Evolutionary conservation across 768 basidiomycete species (phyloP).

Genomic region (Rubroboletus satanas): DNA sequence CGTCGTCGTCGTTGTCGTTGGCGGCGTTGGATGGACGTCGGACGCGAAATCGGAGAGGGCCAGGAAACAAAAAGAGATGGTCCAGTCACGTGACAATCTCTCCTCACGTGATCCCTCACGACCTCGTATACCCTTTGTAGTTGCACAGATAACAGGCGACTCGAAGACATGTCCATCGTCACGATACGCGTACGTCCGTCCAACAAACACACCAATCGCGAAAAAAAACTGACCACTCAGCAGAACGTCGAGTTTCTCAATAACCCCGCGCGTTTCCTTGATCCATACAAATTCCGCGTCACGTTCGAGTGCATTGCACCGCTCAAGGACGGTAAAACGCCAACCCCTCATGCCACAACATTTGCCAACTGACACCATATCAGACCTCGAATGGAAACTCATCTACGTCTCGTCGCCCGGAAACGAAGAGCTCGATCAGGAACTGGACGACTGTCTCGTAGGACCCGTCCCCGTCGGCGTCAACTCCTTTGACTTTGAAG

Average conservation of each 20-base stretch:
- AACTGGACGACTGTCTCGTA: conserved; percentile 95
- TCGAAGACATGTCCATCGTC: conserved; percentile 55
- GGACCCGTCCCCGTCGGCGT: conserved; percentile 96
- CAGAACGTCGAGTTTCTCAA: conserved; percentile 88
- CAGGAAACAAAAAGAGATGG: conserved; percentile 17
- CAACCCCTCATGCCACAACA: neutral
- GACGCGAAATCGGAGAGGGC: conserved; percentile 17
- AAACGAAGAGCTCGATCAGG: conserved; percentile 89
- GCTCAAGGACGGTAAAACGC: conserved; percentile 71
- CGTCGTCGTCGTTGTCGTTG: conserved; percentile 12
- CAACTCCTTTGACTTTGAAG: conserved; percentile 96
- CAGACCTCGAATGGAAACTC: conserved; percentile 97
- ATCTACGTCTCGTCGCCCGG: conserved; percentile 96
- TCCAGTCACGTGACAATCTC: neutral
- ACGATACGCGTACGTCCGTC: conserved; percentile 54
- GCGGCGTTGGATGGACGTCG: conserved; percentile 8
- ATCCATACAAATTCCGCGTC: conserved; percentile 89
- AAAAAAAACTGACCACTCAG: neutral
- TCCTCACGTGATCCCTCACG: conserved; percentile 3
- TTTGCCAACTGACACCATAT: neutral
- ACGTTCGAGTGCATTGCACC: conserved; percentile 96
- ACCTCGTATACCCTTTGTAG: neutral
- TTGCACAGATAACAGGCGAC: neutral
- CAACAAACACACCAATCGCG: neutral
- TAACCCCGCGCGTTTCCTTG: conserved; percentile 89